A percentile compares a stretch with the other conserved stretches of the same genome.
These are phyloP conservation scores for Microcyclospora tardicrescens DNA, from an alignment of 2,329 filamentous ascomycete genomes.

Conservation along the genomic window DNA sequence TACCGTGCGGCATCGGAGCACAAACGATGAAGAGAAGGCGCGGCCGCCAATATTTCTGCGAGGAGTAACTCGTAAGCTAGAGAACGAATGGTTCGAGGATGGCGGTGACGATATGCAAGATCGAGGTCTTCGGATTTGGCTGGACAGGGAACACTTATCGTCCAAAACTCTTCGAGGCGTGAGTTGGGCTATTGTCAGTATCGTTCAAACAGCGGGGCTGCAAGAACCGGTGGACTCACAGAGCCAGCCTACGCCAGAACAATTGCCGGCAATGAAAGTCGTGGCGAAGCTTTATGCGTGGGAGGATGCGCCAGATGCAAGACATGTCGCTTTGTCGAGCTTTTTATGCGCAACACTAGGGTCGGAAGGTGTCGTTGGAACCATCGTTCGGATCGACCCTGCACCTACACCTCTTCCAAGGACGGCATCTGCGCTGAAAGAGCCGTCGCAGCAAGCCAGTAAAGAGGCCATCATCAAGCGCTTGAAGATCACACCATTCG, in stretches of 20 bases:
- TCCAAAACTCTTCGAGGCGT: slow-evolving; percentile 62
- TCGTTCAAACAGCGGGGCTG: slow-evolving; percentile 71
- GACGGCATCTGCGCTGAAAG: slow-evolving; percentile 37
- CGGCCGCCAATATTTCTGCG: slow-evolving; percentile 61
- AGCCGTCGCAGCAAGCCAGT: slow-evolving; percentile 22
- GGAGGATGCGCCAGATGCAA: slow-evolving; percentile 75
- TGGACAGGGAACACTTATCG: slow-evolving; percentile 64
- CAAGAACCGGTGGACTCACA: slow-evolving; percentile 60
- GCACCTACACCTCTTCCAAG: slow-evolving; percentile 60
- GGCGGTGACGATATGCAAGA: slow-evolving; percentile 37
- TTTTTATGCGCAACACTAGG: slow-evolving; percentile 62
- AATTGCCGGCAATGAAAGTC: slow-evolving; percentile 50
- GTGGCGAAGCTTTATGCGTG: slow-evolving; percentile 65
- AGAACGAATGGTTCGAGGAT: slow-evolving; percentile 62
- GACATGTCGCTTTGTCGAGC: slow-evolving; percentile 67
- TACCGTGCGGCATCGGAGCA: slow-evolving; percentile 48
- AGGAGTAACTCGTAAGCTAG: slow-evolving; percentile 58
- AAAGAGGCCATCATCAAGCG: slow-evolving; percentile 43
- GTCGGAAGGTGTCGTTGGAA: slow-evolving; percentile 62
- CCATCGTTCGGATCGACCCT: slow-evolving; percentile 74
- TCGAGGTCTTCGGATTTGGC: slow-evolving; percentile 61
- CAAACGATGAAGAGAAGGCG: slow-evolving; percentile 51
- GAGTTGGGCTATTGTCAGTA: slow-evolving; percentile 67
- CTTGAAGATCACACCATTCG: slow-evolving; percentile 73
- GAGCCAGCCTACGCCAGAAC: slow-evolving; percentile 48